Conservation (phyloP, 2,329 filamentous ascomycete species). For the Fusarium sp. region DNA sequence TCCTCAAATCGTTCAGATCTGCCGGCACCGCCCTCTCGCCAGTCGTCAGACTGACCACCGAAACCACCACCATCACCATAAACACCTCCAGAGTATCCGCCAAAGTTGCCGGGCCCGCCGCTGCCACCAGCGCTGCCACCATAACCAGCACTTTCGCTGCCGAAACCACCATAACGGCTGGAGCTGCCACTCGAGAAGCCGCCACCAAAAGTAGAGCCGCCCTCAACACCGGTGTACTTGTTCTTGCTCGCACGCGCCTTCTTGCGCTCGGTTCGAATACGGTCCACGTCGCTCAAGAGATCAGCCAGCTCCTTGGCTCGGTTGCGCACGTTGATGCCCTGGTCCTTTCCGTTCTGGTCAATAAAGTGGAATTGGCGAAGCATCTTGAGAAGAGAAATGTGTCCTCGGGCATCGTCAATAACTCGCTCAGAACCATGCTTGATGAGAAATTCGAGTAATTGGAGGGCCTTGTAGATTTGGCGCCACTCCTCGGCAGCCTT, state of each 20-base stretch:
- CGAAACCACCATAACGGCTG: conserved; percentile 89
- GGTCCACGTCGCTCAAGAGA: conserved; percentile 91
- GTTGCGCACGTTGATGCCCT: conserved; percentile 97
- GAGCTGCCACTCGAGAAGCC: conserved; percentile 66
- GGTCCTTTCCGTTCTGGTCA: conserved; percentile 96
- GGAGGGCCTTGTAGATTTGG: conserved; percentile 98
- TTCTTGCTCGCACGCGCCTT: conserved; percentile 92
- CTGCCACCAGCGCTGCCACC: conserved; percentile 56
- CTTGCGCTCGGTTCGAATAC: conserved; percentile 86
- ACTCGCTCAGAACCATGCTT: conserved; percentile 99
- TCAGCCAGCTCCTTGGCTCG: conserved; percentile 96
- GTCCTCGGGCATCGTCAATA: conserved; percentile 95
- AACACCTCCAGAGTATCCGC: conserved; percentile 79
- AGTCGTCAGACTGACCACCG: conserved; percentile 82
- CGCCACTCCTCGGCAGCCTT: conserved; percentile 99
- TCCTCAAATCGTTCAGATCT: conserved; percentile 89
- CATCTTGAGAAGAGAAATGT: conserved; percentile 97
- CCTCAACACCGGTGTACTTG: conserved; percentile 96
- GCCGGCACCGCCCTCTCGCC: conserved; percentile 70
- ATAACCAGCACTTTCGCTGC: conserved; percentile 84
- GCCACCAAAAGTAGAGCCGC: conserved; percentile 75
- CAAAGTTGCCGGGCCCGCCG: conserved; percentile 59
- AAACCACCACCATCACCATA: conserved; percentile 98
- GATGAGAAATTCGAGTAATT: conserved; percentile 95
- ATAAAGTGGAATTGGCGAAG: conserved; percentile 98